phyloP scores from a whole-genome alignment of 2,329 filamentous ascomycete species.

The Tolypocladium album region DNA sequence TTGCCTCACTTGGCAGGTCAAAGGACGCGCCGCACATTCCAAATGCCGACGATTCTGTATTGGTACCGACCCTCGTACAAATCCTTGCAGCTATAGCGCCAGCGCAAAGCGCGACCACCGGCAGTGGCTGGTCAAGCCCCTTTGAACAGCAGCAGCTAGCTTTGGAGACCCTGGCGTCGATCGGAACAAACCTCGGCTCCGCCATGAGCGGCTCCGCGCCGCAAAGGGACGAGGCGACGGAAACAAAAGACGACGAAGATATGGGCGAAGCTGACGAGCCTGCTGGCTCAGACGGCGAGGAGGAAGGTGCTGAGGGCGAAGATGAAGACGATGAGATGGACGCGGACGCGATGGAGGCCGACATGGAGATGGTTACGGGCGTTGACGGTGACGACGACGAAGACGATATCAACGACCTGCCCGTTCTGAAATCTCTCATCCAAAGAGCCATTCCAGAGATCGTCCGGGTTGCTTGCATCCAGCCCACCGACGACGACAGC shows the following conservation, averaged over 20 bases:
- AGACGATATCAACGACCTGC: constrained; percentile 36
- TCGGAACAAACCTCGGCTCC: constrained; percentile 47
- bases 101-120: constrained; percentile 15
- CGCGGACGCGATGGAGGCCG: constrained; percentile 46
- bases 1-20: constrained; percentile 26
- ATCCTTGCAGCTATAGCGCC: constrained; percentile 16
- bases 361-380: constrained; percentile 55
- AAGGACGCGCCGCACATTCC: constrained; percentile 11
- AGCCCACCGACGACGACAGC: constrained; percentile 27
- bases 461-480: constrained; percentile 32
- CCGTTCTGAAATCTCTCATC: constrained; percentile 36
- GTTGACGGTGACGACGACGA: constrained; percentile 29
- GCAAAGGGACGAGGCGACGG: constrained; percentile 18
- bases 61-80: constrained; percentile 26
- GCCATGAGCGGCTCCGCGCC: constrained; percentile 27
- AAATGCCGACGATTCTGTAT: constrained; percentile 20
- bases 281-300: constrained; percentile 19
- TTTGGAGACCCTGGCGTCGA: constrained; percentile 53
- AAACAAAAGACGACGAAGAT: constrained; percentile 27
- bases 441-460: constrained; percentile 29
- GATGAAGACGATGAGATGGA: constrained; percentile 44
- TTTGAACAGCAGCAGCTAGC: constrained; percentile 41
- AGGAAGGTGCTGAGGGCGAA: constrained; percentile 16
- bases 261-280: constrained; percentile 27
- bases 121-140: constrained; percentile 26